Evolutionary conservation across 2,329 filamentous ascomycete species (phyloP).

Genomic region (Aspergillus sp.): DNA sequence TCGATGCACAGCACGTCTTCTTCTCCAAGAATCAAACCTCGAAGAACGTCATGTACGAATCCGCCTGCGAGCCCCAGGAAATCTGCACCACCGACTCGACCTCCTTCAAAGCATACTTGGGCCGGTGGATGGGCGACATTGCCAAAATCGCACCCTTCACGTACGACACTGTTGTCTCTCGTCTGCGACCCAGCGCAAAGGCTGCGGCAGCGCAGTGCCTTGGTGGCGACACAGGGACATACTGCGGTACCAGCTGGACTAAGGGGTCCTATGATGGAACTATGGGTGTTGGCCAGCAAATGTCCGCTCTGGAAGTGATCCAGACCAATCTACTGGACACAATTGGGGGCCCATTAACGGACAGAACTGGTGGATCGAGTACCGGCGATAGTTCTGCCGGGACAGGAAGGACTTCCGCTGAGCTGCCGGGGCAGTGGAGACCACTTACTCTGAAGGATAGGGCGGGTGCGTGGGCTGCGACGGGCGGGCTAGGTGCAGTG

Average conservation of each 20-base stretch:
- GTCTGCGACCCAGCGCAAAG: constrained; percentile 42
- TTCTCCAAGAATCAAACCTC: constrained; percentile 27
- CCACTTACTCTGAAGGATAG: constrained; percentile 21
- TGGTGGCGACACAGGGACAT: constrained; percentile 15
- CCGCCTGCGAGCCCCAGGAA: constrained; percentile 46
- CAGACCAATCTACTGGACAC: constrained; percentile 47
- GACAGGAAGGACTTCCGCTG: constrained; percentile 8
- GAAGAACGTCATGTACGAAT: constrained; percentile 47
- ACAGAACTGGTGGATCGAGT: constrained; percentile 51
- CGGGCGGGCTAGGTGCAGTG: constrained; percentile 20
- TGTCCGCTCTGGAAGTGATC: constrained; percentile 48
- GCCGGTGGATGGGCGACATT: constrained; percentile 51
- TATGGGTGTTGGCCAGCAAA: constrained; percentile 32
- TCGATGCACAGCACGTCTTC: constrained; percentile 48
- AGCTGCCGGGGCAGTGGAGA: constrained; percentile 14
- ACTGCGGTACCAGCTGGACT: constrained; percentile 35
- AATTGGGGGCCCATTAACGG: constrained; percentile 35
- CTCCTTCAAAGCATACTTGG: constrained; percentile 58
- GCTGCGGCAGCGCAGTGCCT: constrained; percentile 14
- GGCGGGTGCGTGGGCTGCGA: constrained; percentile 22
- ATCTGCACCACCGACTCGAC: constrained; percentile 53
- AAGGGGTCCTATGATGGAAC: constrained; percentile 25
- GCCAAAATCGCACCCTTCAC: constrained; percentile 52
- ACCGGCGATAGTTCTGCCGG: constrained; percentile 35
- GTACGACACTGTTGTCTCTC: constrained; percentile 40